Conservation (phyloP, 179 eudicot species). For the Patellifolia procumbens region DNA sequence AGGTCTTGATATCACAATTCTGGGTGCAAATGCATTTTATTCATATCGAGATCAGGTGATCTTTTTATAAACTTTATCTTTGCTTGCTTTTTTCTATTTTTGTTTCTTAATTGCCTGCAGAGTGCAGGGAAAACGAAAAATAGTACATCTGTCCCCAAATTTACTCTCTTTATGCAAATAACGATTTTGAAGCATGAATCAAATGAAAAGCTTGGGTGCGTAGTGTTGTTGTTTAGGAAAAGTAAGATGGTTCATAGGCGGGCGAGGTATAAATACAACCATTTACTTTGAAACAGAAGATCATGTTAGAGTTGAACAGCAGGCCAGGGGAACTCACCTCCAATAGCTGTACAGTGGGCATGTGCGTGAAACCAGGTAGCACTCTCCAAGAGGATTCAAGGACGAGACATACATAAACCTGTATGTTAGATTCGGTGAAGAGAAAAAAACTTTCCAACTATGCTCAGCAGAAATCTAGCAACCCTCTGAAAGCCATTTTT, state of each 20-base stretch:
- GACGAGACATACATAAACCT: background rate
- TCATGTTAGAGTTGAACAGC: background rate
- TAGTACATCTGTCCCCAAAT: background rate
- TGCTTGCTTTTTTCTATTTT: background rate
- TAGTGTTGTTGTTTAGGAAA: background rate
- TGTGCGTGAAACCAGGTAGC: constrained; percentile 7
- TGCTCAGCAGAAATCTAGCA: background rate
- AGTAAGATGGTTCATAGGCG: background rate
- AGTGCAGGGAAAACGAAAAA: background rate
- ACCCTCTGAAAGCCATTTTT: too few relatives aligned
- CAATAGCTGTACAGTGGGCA: background rate
- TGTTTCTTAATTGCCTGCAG: background rate
- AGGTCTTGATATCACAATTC: constrained; percentile 95
- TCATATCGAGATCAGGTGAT: constrained; percentile 92
- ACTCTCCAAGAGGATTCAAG: background rate
- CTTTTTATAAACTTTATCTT: constrained; percentile 9
- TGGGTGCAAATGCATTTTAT: constrained; percentile 97
- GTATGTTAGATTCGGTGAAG: background rate
- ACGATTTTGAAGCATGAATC: background rate
- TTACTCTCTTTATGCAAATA: background rate
- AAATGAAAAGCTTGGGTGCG: background rate
- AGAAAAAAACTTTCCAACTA: background rate
- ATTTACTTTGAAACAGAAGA: background rate
- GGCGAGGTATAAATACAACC: background rate
- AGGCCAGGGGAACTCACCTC: background rate